Evolutionary conservation across 352 stramenopile species (phyloP), one percentile per base, ranked within the genome.

Genomic region (Peronosclerospora sorghi): DNA sequence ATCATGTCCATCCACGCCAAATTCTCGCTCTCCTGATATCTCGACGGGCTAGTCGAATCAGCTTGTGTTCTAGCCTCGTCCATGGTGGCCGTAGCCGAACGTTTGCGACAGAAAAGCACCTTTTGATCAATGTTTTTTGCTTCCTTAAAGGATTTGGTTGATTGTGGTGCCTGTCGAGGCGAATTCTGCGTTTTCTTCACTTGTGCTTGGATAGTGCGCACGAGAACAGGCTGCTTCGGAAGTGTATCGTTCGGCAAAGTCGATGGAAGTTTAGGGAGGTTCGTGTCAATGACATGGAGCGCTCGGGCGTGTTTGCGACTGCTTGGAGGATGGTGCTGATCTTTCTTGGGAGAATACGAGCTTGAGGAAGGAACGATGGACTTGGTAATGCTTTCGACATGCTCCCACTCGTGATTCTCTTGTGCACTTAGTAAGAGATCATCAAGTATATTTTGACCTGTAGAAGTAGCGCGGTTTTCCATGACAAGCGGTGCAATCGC

Each of bases 1-100:
- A 86, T 69, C 78, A 91, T 91, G 45, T 91, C 78, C 49, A 86
- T 78, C 78, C 78, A 91, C 35, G 78, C 78, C 19, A 82, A 45
- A 50, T 88, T 91, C 41, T 85, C 73, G 15, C 63, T 58, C 36
- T 68, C 54, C 18, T 56, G 36, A 2, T 30, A 42, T 15, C 64
- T 43, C 6, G 44, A 49, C 10, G 35, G 41, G 0, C 28, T 27
- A 0, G 13, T 23, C 20, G 15, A 35, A 32, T 32, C 15, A 1
- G 4, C 15, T 3, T 23, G 29, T 0, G 13, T 36, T 40, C 36
- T 48, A 3, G 0, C 8, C 19, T 36, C 45, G 10, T 54, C 12
- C 0, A 1, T 8, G 0, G 32, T 13, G 15, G 32, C 20, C 15
- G 44, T 45, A 41, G 24, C 18, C 10, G 21, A 10, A 1, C 47